Base-by-base conservation (phyloP, 23 red algal genomes). In the Agarophyton chilense region DNA sequence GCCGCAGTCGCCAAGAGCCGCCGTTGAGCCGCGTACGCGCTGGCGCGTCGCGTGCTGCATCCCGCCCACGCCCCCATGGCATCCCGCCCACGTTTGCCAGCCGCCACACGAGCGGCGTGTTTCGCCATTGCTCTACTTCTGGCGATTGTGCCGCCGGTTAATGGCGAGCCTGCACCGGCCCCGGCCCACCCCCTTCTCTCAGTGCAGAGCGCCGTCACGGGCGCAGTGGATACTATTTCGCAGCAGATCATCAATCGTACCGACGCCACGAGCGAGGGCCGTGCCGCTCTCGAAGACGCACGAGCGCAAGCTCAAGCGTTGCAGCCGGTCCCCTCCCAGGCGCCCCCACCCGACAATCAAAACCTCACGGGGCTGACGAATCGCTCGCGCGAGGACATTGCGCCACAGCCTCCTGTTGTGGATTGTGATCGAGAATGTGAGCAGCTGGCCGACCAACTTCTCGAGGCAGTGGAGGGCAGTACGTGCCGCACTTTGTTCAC, bases 391-490 rank as follows among this genome's bases (percentile, higher is more conserved):
- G 22, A 58, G 0, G 22, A 28, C 55, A 70, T 70, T 3, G 64
- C 32, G 19, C 64, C 64, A 18, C 35, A n/a, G n/a, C n/a, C n/a
- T n/a, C n/a, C 68, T 13, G 43, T 32, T 21, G 68, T 29, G 2
- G 24, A 47, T 5, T 52, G 54, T 50, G 57, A 73, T 0, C 72
- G 51, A 47, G 76, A 79, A 12, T 91, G 88, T 55, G 43, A 79
- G 28, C 10, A 64, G 4, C 88, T 91, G 41, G 44, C 52, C 9
- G 76, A 60, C n/a, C 14, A 81, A 46, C 29, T 91, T 11, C 44
- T 91, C n/a, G 61, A 81, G 16, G 58, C 88, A 31, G 60, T 91
- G 1, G 88, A 91, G 33, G 77, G 88, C 64, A 4, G 24, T 11
- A 5, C 46, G 4, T 91, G 88, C 54, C 76, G 88, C 31, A 52